A percentile compares a stretch with the other conserved stretches of the same genome.
Conservation (phyloP, 1,284 basidiomycete species). For the Puccinia coronata region DNA sequence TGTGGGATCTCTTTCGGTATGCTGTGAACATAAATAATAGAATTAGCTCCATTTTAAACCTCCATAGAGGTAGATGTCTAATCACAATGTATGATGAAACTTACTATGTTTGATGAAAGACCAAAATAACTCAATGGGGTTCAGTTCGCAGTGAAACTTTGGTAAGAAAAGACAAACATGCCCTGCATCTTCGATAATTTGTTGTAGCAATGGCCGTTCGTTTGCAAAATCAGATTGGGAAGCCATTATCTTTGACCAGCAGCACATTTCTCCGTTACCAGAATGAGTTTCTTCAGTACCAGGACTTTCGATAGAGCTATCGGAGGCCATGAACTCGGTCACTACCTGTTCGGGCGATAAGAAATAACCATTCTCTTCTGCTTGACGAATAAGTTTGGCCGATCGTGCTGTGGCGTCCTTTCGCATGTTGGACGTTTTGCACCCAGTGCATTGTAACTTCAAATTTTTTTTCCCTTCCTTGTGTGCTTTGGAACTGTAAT, state of each 20-base stretch:
- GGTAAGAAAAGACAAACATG: constrained; percentile 22
- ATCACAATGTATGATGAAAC: background rate
- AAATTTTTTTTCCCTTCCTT: too few relatives aligned
- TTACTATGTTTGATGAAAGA: constrained; percentile 29
- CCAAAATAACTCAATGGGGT: constrained; percentile 36
- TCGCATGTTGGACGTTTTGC: too few relatives aligned
- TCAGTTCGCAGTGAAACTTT: constrained; percentile 26
- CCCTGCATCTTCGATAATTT: background rate
- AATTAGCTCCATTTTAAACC: too few relatives aligned
- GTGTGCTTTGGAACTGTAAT: too few relatives aligned
- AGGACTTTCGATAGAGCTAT: background rate
- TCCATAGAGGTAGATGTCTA: too few relatives aligned
- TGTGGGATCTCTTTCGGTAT: background rate
- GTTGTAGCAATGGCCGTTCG: background rate
- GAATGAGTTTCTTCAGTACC: too few relatives aligned
- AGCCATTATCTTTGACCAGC: constrained; percentile 8
- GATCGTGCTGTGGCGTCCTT: too few relatives aligned
- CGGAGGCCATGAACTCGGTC: too few relatives aligned
- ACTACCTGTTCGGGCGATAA: too few relatives aligned
- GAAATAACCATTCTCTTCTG: too few relatives aligned
- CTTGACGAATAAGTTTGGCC: too few relatives aligned
- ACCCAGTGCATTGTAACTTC: too few relatives aligned
- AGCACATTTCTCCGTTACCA: background rate
- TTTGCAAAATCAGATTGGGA: constrained; percentile 28
- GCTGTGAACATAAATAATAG: background rate